Percentiles rank a stretch among this genome's conserved stretches.
phyloP scores from a whole-genome alignment of 371 early-diverging fungal genomes.

The Mortierella sp. region DNA sequence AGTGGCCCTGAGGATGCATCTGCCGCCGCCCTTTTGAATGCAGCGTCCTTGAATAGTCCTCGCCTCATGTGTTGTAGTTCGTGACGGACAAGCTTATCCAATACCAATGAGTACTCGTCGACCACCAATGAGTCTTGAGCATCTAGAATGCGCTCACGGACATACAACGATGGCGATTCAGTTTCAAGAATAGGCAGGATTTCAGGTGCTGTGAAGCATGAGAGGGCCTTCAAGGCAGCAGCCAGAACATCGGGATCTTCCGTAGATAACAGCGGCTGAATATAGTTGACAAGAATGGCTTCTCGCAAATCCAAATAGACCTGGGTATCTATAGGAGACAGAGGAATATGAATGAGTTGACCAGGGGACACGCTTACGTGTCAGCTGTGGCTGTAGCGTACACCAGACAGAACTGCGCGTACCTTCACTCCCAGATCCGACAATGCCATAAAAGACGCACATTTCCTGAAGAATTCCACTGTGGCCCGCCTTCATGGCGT shows the following conservation, averaged over 20 bases:
- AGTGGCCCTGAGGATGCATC: slow-evolving; percentile 18
- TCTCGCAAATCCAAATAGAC: slow-evolving; percentile 62
- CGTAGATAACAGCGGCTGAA: slow-evolving; percentile 55
- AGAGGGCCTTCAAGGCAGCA: slow-evolving; percentile 57
- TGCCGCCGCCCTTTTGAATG: slow-evolving; percentile 8
- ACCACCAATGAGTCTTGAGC: slow-evolving; percentile 35
- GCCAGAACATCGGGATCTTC: slow-evolving; percentile 45
- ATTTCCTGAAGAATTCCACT: slow-evolving; percentile 33
- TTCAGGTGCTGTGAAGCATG: slow-evolving; percentile 59
- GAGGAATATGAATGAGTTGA: not conserved
- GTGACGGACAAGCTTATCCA: slow-evolving; percentile 62
- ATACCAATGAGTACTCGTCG: slow-evolving; percentile 45
- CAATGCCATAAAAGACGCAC: slow-evolving; percentile 62
- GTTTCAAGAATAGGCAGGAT: slow-evolving; percentile 55
- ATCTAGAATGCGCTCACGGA: slow-evolving; percentile 39
- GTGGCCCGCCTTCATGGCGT: slow-evolving; percentile 47
- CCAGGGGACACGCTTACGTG: too few relatives aligned
- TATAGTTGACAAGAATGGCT: slow-evolving; percentile 52
- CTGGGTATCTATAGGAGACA: slow-evolving; percentile 56
- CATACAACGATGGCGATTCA: slow-evolving; percentile 58
- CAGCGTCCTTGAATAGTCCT: slow-evolving; percentile 63
- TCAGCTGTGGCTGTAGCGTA: too few relatives aligned
- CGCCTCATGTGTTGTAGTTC: slow-evolving; percentile 70
- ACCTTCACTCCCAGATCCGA: slow-evolving; percentile 65
- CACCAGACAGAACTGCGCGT: too few relatives aligned